phyloP scores from a whole-genome alignment of 2,329 filamentous ascomycete genomes.

The Xylariaceae sp. region DNA sequence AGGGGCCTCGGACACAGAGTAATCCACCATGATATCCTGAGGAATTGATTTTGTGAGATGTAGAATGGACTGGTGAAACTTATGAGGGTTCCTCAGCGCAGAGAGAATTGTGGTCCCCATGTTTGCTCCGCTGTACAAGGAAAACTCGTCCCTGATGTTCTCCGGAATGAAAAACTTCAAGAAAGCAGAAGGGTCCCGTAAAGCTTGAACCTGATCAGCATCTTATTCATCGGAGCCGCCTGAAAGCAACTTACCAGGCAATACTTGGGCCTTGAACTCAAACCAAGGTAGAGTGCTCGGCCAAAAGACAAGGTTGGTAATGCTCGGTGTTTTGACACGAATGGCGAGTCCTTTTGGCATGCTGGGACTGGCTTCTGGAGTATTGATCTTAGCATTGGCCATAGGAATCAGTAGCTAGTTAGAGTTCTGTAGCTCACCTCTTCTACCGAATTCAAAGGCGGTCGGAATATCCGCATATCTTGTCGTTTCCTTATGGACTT shows the following conservation, averaged over 20 bases:
- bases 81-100: neutral
- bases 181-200: neutral
- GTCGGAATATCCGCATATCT: neutral
- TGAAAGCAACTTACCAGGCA: neutral
- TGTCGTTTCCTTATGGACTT: neutral
- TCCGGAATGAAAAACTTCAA: neutral
- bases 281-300: neutral
- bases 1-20: neutral
- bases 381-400: neutral
- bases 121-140: neutral
- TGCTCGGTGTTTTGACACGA: neutral
- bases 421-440: neutral
- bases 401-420: no score
- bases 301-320: neutral
- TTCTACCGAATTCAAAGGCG: neutral
- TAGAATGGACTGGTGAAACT: neutral
- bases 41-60: neutral
- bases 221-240: neutral
- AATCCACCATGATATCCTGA: neutral
- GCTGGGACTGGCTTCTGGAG: neutral
- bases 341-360: neutral
- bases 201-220: neutral
- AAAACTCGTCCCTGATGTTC: neutral
- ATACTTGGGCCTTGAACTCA: neutral
- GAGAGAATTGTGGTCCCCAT: neutral